These are phyloP conservation scores for Saccharata proteae DNA, from an alignment of 2,329 filamentous ascomycete genomes.

Conservation along the genomic window DNA sequence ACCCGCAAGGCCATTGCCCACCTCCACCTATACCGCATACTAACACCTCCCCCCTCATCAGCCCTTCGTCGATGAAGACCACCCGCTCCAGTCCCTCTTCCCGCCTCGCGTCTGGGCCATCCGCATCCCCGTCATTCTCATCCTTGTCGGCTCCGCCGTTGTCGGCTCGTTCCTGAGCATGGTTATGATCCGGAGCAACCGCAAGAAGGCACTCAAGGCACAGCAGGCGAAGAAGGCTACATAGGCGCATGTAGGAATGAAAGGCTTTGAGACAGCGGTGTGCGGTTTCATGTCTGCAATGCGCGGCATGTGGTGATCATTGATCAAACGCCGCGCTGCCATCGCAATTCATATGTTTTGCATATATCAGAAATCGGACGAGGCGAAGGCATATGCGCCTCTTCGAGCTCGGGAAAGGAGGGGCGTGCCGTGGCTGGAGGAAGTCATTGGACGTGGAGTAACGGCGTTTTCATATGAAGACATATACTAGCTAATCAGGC, in stretches of 20 bases:
- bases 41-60: constrained; percentile 26
- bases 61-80: constrained; percentile 95
- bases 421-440: no score
- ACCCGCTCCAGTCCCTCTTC: constrained; percentile 89
- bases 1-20: neutral
- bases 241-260: constrained; percentile 10
- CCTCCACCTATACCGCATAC: constrained; percentile 1
- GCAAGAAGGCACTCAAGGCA: constrained; percentile 92
- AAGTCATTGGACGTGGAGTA: no score
- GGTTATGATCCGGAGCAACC: constrained; percentile 98
- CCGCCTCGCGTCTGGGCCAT: constrained; percentile 97
- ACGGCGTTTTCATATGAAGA: no score
- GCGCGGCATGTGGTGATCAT: no score
- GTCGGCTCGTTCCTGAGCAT: constrained; percentile 92
- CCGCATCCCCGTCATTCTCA: constrained; percentile 92
- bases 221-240: constrained; percentile 79
- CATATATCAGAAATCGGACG: no score
- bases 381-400: no score
- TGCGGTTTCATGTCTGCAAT: constrained; percentile 12
- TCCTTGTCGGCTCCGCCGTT: constrained; percentile 81
- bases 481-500: no score
- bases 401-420: no score
- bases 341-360: no score
- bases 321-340: no score
- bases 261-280: constrained; percentile 3